phyloP scores from a whole-genome alignment of 495 filamentous ascomycete species.

The Penicillium cosmopolitanum region DNA sequence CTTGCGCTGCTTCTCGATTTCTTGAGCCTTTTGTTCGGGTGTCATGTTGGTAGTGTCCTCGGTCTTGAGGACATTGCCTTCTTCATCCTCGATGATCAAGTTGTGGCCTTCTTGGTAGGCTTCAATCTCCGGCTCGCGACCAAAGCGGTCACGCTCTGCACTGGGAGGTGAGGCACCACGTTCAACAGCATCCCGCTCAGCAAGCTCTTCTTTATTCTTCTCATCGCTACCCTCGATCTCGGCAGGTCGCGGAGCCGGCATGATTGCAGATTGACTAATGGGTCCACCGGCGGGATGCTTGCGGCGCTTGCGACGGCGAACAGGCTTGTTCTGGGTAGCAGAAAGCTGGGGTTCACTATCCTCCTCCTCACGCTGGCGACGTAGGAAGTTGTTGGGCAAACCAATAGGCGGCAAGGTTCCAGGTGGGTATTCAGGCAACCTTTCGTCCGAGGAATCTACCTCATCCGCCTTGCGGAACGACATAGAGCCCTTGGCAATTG shows the following conservation, averaged over 20 bases:
- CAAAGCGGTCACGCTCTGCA: slow-evolving; percentile 39
- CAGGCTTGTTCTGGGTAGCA: slow-evolving; percentile 59
- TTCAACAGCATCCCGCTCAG: slow-evolving; percentile 43
- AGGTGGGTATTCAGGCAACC: slow-evolving; percentile 68
- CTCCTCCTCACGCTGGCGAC: slow-evolving; percentile 73
- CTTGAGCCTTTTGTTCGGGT: slow-evolving; percentile 49
- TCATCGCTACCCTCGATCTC: slow-evolving; percentile 20
- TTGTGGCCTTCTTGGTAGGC: slow-evolving; percentile 83
- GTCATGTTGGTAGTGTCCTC: slow-evolving; percentile 48
- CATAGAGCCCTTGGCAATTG: slow-evolving; percentile 80
- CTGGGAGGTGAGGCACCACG: slow-evolving; percentile 34
- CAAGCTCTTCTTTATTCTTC: slow-evolving; percentile 33
- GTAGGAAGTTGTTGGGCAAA: slow-evolving; percentile 78
- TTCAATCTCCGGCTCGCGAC: slow-evolving; percentile 55
- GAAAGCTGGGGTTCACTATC: slow-evolving; percentile 52
- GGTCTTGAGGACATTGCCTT: slow-evolving; percentile 79
- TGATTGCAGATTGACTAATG: slow-evolving; percentile 88
- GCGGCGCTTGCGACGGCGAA: slow-evolving; percentile 57
- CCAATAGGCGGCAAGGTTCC: slow-evolving; percentile 79
- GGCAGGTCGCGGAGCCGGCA: slow-evolving; percentile 51
- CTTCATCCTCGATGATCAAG: slow-evolving; percentile 81
- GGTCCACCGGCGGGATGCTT: slow-evolving; percentile 84
- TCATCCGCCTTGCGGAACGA: slow-evolving; percentile 69
- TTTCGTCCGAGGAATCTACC: slow-evolving; percentile 61
- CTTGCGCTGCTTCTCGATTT: slow-evolving; percentile 60